Percentiles rank a stretch among this genome's conserved stretches.
Evolutionary conservation across 345 rosid species (phyloP).

Genomic region (Ailanthus altissimus): DNA sequence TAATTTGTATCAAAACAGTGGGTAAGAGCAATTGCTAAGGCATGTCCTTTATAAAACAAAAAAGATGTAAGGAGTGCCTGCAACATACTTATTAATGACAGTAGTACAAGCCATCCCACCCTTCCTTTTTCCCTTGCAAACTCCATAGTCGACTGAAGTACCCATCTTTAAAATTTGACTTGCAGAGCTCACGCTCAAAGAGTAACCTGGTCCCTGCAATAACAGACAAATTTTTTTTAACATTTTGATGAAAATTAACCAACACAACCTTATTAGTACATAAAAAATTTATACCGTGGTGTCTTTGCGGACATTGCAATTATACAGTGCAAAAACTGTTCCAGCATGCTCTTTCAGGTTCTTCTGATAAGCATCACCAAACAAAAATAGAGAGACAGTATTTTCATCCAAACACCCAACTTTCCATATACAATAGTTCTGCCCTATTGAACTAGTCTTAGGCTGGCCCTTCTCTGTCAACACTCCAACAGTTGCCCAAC

Average conservation of each 20-base stretch:
- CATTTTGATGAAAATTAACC: background rate
- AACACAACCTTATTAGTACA: background rate
- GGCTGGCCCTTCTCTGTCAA: slow-evolving; percentile 76
- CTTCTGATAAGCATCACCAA: slow-evolving; percentile 77
- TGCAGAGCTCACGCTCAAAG: slow-evolving; percentile 64
- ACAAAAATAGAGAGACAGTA: slow-evolving; percentile 74
- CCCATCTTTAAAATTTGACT: slow-evolving; percentile 79
- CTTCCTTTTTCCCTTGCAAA: slow-evolving; percentile 75
- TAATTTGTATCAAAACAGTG: background rate
- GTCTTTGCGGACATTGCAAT: slow-evolving; percentile 69
- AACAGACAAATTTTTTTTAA: slow-evolving; percentile 13
- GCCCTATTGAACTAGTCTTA: slow-evolving; percentile 74
- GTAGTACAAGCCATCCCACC: slow-evolving; percentile 74
- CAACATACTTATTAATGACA: slow-evolving; percentile 71
- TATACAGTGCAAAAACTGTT: slow-evolving; percentile 74
- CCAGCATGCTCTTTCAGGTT: slow-evolving; percentile 61
- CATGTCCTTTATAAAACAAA: background rate
- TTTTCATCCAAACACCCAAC: slow-evolving; percentile 64
- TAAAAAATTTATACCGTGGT: slow-evolving; percentile 40
- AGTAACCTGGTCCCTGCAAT: slow-evolving; percentile 67
- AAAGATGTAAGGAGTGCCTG: background rate
- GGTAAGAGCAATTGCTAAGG: background rate
- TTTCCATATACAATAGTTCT: slow-evolving; percentile 74
- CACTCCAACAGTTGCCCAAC: slow-evolving; percentile 90
- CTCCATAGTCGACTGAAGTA: slow-evolving; percentile 79